Evolutionary conservation across 768 basidiomycete genomes (phyloP), one percentile per base, ranked within the genome.

Genomic region (Collybiopsis confluens): DNA sequence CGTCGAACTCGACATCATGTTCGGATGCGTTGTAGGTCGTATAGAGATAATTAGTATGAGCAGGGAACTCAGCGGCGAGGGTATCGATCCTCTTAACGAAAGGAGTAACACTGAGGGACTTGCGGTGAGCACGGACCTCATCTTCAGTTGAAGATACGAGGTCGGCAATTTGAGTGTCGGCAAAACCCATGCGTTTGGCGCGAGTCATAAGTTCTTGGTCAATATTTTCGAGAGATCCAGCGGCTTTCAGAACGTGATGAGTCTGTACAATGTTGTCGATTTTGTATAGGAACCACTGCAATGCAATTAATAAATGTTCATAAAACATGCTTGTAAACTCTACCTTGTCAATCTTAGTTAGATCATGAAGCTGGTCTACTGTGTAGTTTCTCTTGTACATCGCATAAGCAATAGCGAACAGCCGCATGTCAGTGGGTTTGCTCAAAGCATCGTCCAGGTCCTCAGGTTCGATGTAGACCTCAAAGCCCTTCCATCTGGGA

Each of bases 41-140:
- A 74, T 98, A 99, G 54, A 99, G 88, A 72, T 98, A 98, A 76
- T 98, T 98, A 59, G 97, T 99, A 70, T 95, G 88, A 1, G 97
- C 97, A 23, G 97, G 97, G 74, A 89, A 99, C 70, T 99, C 97
- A 56, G 97, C 97, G 26, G 97, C 97, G 55, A 99, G 83, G 11
- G 97, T 99, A 70, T 99, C 97, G 70, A 99, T 98, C 60, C 95
- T 91, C 73, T 99, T 99, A 68, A 99, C 97, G 70, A 94, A 98
- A 35, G 97, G 97, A 4, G 88, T 96, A 63, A 99, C 83, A 40
- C 86, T 83, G 59, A 90, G 75, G 2, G 84, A 80, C 73, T 98
- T 98, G 59, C 97, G 86, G 66, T 86, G 78, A 0, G 84, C 82
- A 54, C 97, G 92, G 45, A 97, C 88, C 18, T 73, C 69, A 52